Conservation (phyloP, 768 basidiomycete species). For the Hirschioporus abietinus region DNA sequence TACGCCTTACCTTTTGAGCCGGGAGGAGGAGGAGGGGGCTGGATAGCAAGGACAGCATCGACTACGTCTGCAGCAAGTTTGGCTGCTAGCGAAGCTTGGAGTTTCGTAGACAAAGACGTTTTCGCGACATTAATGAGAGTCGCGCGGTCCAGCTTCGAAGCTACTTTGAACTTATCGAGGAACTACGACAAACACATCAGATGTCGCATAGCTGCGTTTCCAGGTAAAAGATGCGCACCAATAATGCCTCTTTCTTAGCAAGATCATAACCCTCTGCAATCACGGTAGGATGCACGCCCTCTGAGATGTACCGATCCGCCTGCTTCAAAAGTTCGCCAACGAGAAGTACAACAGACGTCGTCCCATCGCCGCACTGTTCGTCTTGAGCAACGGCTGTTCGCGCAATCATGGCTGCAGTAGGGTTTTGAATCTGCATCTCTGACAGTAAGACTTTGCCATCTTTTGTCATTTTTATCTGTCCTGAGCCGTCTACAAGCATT, state of each 20-base stretch:
- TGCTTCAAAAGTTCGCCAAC: conserved; percentile 96
- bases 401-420: conserved; percentile 98
- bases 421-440: conserved; percentile 99
- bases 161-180: conserved; percentile 84
- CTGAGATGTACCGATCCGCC: conserved; percentile 95
- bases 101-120: conserved; percentile 94
- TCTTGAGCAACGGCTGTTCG: conserved; percentile 98
- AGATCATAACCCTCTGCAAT: conserved; percentile 94
- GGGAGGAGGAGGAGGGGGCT: conserved; percentile 50
- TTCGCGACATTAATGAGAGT: conserved; percentile 90
- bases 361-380: conserved; percentile 98
- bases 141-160: conserved; percentile 75
- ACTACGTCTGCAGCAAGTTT: conserved; percentile 89
- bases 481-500: conserved; percentile 98
- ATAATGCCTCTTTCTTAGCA: conserved; percentile 92
- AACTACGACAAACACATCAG: conserved; percentile 52
- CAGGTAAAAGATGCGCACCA: conserved; percentile 41
- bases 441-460: conserved; percentile 97
- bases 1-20: conserved; percentile 41
- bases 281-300: conserved; percentile 97
- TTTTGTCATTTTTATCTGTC: conserved; percentile 99
- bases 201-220: conserved; percentile 7
- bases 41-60: conserved; percentile 89
- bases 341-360: conserved; percentile 92
- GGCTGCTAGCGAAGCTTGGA: conserved; percentile 75